A percentile compares a stretch with the other conserved stretches of the same genome.
phyloP scores from a whole-genome alignment of 441 rosid genomes.

The Croton setiger region DNA sequence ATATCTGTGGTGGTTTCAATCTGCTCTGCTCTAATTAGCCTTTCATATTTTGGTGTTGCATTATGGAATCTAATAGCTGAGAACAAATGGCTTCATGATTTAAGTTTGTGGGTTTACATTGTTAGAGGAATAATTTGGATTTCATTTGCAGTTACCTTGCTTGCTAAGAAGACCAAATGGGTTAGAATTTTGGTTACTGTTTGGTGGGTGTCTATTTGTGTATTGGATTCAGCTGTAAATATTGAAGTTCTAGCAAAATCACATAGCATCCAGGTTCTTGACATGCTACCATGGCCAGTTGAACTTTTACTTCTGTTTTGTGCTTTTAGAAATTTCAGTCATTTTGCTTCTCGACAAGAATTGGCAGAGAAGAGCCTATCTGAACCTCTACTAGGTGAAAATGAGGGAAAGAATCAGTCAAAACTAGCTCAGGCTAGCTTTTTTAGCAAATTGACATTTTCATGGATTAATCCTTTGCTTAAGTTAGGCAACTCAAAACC shows the following conservation, averaged over 20 bases:
- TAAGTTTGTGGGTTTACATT: no score
- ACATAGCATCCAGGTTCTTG: constrained; percentile 33
- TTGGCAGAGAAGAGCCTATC: constrained; percentile 28
- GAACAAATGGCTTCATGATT: constrained; percentile 1
- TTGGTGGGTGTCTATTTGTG: constrained; percentile 67
- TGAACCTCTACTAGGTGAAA: constrained; percentile 44
- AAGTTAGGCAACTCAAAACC: constrained; percentile 59
- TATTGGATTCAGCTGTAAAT: constrained; percentile 45
- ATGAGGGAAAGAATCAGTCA: constrained; percentile 27
- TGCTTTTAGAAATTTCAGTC: constrained; percentile 27
- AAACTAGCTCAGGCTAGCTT: constrained; percentile 41
- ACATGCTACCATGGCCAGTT: constrained; percentile 42
- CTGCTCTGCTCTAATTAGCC: constrained; percentile 46
- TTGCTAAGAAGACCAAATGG: no score
- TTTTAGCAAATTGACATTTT: constrained; percentile 58
- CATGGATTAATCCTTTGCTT: constrained; percentile 79
- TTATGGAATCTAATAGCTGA: constrained; percentile 34
- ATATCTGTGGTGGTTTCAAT: constrained; percentile 35
- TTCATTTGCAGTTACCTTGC: no score
- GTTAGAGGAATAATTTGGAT: no score
- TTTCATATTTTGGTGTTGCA: constrained; percentile 35
- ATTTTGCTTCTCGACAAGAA: constrained; percentile 21
- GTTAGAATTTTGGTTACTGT: no score
- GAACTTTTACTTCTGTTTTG: constrained; percentile 51
- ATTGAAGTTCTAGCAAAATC: constrained; percentile 33